Evolutionary conservation across 1,139 yeast genomes (phyloP), one percentile per base, ranked within the genome.

Genomic region (Taphrina communis): DNA sequence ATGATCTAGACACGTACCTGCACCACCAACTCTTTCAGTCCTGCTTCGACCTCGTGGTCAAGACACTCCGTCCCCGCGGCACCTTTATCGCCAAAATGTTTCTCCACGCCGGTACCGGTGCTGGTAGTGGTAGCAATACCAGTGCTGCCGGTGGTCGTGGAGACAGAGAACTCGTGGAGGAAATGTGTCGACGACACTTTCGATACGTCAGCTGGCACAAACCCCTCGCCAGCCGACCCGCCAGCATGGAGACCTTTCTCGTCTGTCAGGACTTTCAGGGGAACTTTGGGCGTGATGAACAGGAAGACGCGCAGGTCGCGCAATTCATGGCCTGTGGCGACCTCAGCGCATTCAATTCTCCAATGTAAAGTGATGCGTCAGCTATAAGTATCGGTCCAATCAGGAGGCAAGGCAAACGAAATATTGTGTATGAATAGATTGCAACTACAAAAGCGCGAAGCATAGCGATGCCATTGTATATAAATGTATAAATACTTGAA

Each of bases 61-160:
- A 97, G 75, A 82, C 94, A 36, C 82, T 94, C 72, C 86, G 89
- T 75, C 89, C 91, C 12, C 97, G 97, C 46, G 99, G 99, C 62
- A 82, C 89, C 0, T 94, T 94, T 81, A 97, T 93, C 51, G 99
- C 99, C 61, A 94, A 94, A 79, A 92, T 94, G 70, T 94, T 94
- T 79, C 31, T 25, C 31, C 31, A 25, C 31, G 31, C 31, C 31
- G 31, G 31, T 25, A 25, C 31, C 31, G 31, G 31, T 4, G 4
- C 31, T 4, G 31, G 31, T 25, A 25, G 31, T 25, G 4, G 4
- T 25, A 25, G 31, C 31, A 25, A 25, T 25, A 17, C 17, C 17
- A 25, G 31, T 25, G 31, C 4, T 25, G 4, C 4, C 4, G 31
- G 31, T 25, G 82, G 99, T 74, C 99, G 99, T 6, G 82, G 98